Evolutionary conservation across 2,329 filamentous ascomycete species (phyloP), one percentile per base, ranked within the genome.

Genomic region (Stagonosporopsis chrysanthemi): DNA sequence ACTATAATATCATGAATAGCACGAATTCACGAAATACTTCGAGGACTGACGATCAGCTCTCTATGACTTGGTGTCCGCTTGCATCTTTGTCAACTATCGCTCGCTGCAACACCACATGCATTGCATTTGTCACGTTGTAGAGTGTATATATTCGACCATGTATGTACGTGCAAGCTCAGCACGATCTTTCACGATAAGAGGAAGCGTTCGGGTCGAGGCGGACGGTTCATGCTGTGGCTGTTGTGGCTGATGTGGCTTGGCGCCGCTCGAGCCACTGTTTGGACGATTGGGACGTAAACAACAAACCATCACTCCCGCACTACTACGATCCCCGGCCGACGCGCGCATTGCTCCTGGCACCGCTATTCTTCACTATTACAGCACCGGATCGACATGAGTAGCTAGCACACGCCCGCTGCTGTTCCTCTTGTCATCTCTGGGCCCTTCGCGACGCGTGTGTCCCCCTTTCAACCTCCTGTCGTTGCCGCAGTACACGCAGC

Each of bases 361-460:
- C 52, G 47, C 43, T 41, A 44, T 56, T 46, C 35, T 60, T 64
- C 51, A 60, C 53, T 52, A 45, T 51, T 31, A 46, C 38, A 45
- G 47, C 40, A 42, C 46, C 47, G 40, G 51, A 54, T 55, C 58
- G 66, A 60, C 46, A 70, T 70, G 67, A 52, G 28, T 31, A 64
- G 66, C 52, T 70, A 66, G 55, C 19, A 42, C 19, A 26, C 23
- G 31, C 24, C 38, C 22, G 29, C 23, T 58, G 42, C 47, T 52
- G 45, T 49, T 45, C 56, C 35, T 51, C 24, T 48, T 48, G 31
- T 38, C 59, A 15, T 48, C 61, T 57, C 58, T 52, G 55, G 57
- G 66, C 60, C 57, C 49, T 46, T 55, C 46, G 60, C 66, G 62
- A 69, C 70, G 70, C 66, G 69, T 68, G 41, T 63, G 62, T 57